Base-by-base conservation (phyloP, 2,329 filamentous ascomycete genomes). In the Talaromyces sp. region DNA sequence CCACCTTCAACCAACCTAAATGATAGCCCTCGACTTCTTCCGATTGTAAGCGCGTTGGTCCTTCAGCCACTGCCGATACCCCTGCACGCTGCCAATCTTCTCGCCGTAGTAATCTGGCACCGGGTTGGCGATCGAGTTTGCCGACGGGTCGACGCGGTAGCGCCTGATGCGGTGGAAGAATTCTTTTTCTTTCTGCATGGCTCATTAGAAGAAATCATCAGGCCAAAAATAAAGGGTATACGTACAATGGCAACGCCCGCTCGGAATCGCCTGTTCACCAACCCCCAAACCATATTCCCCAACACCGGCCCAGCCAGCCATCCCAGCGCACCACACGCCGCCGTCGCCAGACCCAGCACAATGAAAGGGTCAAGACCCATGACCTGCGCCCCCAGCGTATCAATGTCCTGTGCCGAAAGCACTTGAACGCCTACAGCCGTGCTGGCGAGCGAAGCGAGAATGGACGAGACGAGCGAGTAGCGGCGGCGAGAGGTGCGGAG, bases 31-130 rank as follows among this genome's bases (percentile, higher is more conserved):
- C 51, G 74, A 71, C 74, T 86, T 87, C 85, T 95, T 96, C 81
- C 92, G 92, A 80, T 96, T 96, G 79, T 96, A 99, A 10, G 92
- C 93, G 64, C 93, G 84, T 81, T 97, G 94, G 72, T 99, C 94
- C 82, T 96, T 97, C 70, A 99, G 79, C 94, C 94, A 99, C 74
- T 91, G 88, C 69, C 94, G 83, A 75, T 97, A 99, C 53, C 91
- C 92, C 58, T 87, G 83, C 24, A 97, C 91, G 69, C 92, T 96
- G 56, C 90, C 90, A 69, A 99, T 96, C 83, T 97, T 97, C 80
- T 99, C 94, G 69, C 94, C 94, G 71, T 99, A 99, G 78, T 96
- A 99, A 74, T 99, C 94, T 50, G 93, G 92, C 0, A 96, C 90
- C 19, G 94, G 94, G 79, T 97, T 97, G 57, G 90, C 85, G 67